phyloP scores from a whole-genome alignment of 129 eudicot genomes.

The Flaveria ramosissima region DNA sequence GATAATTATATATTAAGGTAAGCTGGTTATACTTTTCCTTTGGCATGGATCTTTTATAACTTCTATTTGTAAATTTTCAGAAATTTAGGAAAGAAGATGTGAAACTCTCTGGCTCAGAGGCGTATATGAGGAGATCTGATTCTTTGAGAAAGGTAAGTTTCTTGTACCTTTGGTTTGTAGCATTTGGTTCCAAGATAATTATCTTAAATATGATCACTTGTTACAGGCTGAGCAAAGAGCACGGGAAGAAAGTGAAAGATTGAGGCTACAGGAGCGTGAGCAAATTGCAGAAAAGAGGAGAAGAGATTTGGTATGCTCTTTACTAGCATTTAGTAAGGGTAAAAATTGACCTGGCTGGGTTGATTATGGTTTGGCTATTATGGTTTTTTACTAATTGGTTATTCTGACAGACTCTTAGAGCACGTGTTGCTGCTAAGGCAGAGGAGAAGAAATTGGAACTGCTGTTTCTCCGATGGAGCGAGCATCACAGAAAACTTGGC shows the following conservation, averaged over 20 bases:
- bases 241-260: conserved; percentile 94
- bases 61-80: conserved; percentile 47
- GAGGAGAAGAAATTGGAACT: conserved; percentile 95
- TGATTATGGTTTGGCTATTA: neutral
- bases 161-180: conserved; percentile 12
- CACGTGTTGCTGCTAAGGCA: conserved; percentile 96
- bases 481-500: conserved; percentile 97
- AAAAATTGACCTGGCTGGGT: neutral
- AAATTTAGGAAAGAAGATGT: conserved; percentile 90
- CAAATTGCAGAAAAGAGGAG: conserved; percentile 83
- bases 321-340: neutral
- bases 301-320: conserved; percentile 78
- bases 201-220: conserved; percentile 9
- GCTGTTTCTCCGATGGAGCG: conserved; percentile 98
- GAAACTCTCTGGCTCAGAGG: conserved; percentile 86
- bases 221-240: conserved; percentile 89
- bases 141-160: conserved; percentile 73
- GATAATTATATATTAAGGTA: neutral
- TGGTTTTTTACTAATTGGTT: neutral
- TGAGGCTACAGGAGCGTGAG: conserved; percentile 94
- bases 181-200: neutral
- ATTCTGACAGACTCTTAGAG: conserved; percentile 69
- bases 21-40: conserved; percentile 10
- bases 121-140: conserved; percentile 89
- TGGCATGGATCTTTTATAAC: conserved; percentile 12